A percentile compares a stretch with the other conserved stretches of the same genome.
Conservation (phyloP, 2,329 filamentous ascomycete species). For the Xylariaceae sp. region DNA sequence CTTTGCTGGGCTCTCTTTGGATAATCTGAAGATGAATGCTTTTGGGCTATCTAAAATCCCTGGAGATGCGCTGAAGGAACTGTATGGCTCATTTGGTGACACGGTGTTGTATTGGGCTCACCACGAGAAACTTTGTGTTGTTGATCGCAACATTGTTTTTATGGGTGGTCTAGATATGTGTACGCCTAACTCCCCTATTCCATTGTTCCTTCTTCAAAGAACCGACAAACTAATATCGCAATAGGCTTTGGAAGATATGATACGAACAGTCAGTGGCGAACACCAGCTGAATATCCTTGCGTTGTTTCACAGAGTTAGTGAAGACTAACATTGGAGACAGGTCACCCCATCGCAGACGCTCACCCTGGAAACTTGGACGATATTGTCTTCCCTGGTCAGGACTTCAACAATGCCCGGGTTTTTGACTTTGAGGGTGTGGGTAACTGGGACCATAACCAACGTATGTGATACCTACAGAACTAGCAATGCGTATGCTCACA, state of each 20-base stretch:
- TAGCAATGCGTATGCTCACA: too few relatives aligned
- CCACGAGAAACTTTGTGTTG: slow-evolving; percentile 86
- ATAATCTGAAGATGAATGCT: slow-evolving; percentile 47
- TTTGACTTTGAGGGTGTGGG: slow-evolving; percentile 81
- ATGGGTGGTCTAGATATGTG: slow-evolving; percentile 92
- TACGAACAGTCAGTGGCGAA: slow-evolving; percentile 67
- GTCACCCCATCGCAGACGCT: slow-evolving; percentile 81
- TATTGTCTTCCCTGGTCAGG: slow-evolving; percentile 86
- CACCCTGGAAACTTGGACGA: slow-evolving; percentile 79
- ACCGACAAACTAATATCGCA: slow-evolving; percentile 31
- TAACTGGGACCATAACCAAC: slow-evolving; percentile 84
- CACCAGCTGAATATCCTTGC: background rate
- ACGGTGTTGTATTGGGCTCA: slow-evolving; percentile 91
- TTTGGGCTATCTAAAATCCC: slow-evolving; percentile 70
- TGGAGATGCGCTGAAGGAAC: slow-evolving; percentile 73
- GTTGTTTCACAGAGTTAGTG: background rate
- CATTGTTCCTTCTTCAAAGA: background rate
- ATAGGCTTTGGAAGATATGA: slow-evolving; percentile 84
- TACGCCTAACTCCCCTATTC: slow-evolving; percentile 40
- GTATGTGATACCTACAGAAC: slow-evolving; percentile 44
- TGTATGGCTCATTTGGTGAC: slow-evolving; percentile 84
- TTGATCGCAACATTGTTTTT: slow-evolving; percentile 82
- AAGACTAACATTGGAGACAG: slow-evolving; percentile 41
- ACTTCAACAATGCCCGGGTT: slow-evolving; percentile 88
- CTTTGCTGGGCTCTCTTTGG: slow-evolving; percentile 53